Evolutionary conservation across 2,329 filamentous ascomycete species (phyloP).

Genomic region (Hypoxylon sp.): DNA sequence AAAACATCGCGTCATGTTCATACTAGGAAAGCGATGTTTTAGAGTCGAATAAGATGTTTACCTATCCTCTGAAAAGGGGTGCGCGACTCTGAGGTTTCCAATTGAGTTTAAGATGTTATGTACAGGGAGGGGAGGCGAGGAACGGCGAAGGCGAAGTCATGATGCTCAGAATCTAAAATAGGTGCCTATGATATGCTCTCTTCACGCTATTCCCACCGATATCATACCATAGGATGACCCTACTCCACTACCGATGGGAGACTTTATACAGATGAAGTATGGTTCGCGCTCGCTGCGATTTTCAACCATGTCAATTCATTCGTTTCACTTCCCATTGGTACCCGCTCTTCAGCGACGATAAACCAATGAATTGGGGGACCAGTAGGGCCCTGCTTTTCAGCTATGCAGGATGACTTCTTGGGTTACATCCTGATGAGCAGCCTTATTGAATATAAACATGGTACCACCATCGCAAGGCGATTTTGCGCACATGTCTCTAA

Average conservation of each 20-base stretch:
- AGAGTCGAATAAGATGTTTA: not conserved
- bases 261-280: not conserved
- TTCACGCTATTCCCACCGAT: not conserved
- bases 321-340: not conserved
- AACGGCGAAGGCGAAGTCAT: not conserved
- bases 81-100: not conserved
- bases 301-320: not conserved
- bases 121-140: not conserved
- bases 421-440: not conserved
- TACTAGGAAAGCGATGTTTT: not conserved
- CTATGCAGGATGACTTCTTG: not conserved
- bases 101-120: not conserved
- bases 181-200: not conserved
- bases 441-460: constrained; percentile 1
- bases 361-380: not conserved
- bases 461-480: not conserved
- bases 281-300: not conserved
- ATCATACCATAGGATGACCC: not conserved
- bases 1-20: not conserved
- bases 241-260: not conserved
- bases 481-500: not conserved
- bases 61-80: not conserved
- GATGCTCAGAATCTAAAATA: not conserved
- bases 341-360: not conserved
- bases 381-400: not conserved